Conservation (phyloP, 805 yeast genomes). For the Diddensiella caesifluorescens region DNA sequence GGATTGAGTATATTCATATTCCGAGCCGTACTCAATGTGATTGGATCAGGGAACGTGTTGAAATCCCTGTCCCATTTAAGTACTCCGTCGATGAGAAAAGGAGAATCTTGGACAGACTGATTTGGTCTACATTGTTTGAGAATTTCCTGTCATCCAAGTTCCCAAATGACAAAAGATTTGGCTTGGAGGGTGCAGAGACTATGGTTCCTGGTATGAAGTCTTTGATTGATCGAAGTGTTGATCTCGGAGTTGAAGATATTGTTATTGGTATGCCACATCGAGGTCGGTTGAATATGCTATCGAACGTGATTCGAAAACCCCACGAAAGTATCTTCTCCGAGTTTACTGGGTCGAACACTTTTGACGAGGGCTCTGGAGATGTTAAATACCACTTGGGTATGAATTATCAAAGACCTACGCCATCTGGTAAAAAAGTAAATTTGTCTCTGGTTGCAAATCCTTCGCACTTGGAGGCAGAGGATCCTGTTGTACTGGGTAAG, state of each 20-base stretch:
- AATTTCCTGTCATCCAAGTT: slow-evolving; percentile 87
- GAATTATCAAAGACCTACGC: slow-evolving; percentile 98
- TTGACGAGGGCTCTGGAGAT: slow-evolving; percentile 98
- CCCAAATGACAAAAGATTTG: slow-evolving; percentile 98
- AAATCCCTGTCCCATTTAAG: slow-evolving; percentile 81
- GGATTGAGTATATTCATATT: slow-evolving; percentile 94
- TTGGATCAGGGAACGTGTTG: slow-evolving; percentile 96
- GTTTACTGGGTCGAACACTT: slow-evolving; percentile 83
- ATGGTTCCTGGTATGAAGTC: slow-evolving; percentile 97
- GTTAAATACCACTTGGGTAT: slow-evolving; percentile 98
- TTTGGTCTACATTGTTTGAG: slow-evolving; percentile 96
- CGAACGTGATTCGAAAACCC: slow-evolving; percentile 97
- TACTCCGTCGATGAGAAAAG: slow-evolving; percentile 86
- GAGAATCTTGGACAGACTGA: slow-evolving; percentile 90
- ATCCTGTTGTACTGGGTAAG: slow-evolving; percentile 97
- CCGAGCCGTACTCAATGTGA: slow-evolving; percentile 94
- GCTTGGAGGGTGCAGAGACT: slow-evolving; percentile 97
- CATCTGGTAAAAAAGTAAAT: slow-evolving; percentile 94
- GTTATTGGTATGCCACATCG: slow-evolving; percentile 99
- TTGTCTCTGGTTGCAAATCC: slow-evolving; percentile 97
- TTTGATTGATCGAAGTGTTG: slow-evolving; percentile 84
- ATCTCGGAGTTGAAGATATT: slow-evolving; percentile 84
- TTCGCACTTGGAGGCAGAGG: slow-evolving; percentile 98
- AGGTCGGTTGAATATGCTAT: slow-evolving; percentile 96
- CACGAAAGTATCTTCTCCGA: slow-evolving; percentile 96